phyloP scores from a whole-genome alignment of 345 rosid species.

The Rhodomyrtus tomentosa region DNA sequence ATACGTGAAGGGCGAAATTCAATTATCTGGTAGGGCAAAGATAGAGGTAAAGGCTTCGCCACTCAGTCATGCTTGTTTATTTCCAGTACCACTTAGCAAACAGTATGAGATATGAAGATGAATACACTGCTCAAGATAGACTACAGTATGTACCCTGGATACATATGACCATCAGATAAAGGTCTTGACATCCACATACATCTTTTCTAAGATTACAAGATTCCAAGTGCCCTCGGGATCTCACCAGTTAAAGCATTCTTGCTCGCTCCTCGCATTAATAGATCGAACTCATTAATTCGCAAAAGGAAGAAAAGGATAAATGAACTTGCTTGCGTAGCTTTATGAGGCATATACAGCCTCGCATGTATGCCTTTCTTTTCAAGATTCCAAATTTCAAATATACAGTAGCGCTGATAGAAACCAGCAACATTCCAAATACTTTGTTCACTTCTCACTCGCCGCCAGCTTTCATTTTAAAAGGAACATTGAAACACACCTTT shows the following conservation, averaged over 20 bases:
- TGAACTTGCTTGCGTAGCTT: too few species aligned
- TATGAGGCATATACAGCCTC: background rate
- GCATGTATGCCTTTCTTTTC: background rate
- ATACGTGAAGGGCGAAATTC: too few species aligned
- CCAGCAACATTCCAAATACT: background rate
- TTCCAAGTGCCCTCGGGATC: too few species aligned
- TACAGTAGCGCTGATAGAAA: background rate
- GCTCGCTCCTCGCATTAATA: too few species aligned
- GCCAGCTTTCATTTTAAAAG: background rate
- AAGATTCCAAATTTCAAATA: background rate
- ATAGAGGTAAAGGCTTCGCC: too few species aligned
- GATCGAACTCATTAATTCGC: background rate
- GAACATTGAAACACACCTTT: background rate
- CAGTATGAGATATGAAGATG: background rate
- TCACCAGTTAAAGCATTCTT: too few species aligned
- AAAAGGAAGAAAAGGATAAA: too few species aligned
- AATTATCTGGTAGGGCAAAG: too few species aligned
- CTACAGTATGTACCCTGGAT: background rate
- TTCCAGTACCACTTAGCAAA: background rate
- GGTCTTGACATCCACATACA: background rate
- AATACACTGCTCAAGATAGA: background rate
- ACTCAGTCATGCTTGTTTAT: too few species aligned
- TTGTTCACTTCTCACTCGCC: background rate
- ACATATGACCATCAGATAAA: background rate
- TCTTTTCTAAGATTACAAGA: conserved; percentile 2